Conservation (phyloP, 768 basidiomycete species). For the Auriculariales sp. region DNA sequence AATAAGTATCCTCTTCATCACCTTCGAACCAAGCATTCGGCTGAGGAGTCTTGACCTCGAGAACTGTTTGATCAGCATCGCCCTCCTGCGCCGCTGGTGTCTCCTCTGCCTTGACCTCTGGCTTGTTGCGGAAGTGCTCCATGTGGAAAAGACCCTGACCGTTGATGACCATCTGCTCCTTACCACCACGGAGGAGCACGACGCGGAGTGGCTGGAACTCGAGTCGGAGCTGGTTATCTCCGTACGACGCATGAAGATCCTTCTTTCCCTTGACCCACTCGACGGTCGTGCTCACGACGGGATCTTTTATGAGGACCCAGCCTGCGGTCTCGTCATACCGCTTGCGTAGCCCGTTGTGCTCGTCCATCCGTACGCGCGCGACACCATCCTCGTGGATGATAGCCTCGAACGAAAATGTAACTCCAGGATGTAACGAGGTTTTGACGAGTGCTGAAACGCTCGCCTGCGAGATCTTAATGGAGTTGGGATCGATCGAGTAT, state of each 20-base stretch:
- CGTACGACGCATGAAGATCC: conserved; percentile 50
- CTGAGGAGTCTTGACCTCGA: conserved; percentile 6
- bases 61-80: conserved; percentile 9
- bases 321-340: conserved; percentile 84
- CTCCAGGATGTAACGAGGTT: conserved; percentile 69
- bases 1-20: conserved; percentile 65
- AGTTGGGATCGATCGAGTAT: conserved; percentile 54
- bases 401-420: conserved; percentile 70
- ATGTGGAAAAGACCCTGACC: conserved; percentile 84
- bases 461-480: conserved; percentile 36
- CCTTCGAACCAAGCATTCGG: conserved; percentile 71
- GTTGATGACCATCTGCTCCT: conserved; percentile 79
- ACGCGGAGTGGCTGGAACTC: conserved; percentile 65
- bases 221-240: conserved; percentile 52
- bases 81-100: conserved; percentile 16
- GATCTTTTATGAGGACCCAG: conserved; percentile 76
- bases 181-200: conserved; percentile 54
- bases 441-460: conserved; percentile 62
- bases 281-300: conserved; percentile 41
- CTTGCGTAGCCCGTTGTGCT: conserved; percentile 61
- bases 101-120: conserved; percentile 5
- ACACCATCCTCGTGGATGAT: conserved; percentile 80
- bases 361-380: conserved; percentile 86
- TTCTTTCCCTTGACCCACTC: conserved; percentile 54
- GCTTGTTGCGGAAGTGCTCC: conserved; percentile 79